Conservation (phyloP, 768 basidiomycete species). For the Rhizopogon vesiculosus region DNA sequence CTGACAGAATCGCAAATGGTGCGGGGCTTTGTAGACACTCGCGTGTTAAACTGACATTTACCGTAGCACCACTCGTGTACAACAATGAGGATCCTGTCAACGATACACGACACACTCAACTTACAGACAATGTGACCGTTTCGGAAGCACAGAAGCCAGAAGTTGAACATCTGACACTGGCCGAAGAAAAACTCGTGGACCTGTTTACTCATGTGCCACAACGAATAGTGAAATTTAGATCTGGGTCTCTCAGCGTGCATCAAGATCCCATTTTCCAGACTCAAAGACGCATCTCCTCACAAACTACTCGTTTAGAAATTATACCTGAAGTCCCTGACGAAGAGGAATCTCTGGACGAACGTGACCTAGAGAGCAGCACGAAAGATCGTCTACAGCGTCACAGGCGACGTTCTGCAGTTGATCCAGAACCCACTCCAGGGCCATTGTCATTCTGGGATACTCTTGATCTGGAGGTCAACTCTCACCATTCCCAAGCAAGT, state of each 20-base stretch:
- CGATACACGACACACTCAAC: background rate
- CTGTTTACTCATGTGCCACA: constrained; percentile 1
- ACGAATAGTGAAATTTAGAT: constrained; percentile 1
- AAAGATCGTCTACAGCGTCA: background rate
- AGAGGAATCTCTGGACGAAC: constrained; percentile 9
- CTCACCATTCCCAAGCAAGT: background rate
- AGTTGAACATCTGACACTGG: background rate
- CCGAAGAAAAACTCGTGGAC: background rate
- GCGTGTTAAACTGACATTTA: background rate
- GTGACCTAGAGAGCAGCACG: background rate
- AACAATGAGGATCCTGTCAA: constrained; percentile 7
- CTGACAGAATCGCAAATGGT: background rate
- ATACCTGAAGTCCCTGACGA: constrained; percentile 14
- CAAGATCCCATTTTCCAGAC: background rate
- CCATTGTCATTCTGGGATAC: constrained; percentile 38
- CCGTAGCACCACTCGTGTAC: background rate
- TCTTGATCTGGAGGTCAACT: constrained; percentile 33
- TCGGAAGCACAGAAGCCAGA: background rate
- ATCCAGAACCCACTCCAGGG: constrained; percentile 19
- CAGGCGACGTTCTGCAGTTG: constrained; percentile 2
- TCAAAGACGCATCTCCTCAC: constrained; percentile 8
- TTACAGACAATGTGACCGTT: background rate
- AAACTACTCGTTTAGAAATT: constrained; percentile 7
- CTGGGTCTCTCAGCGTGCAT: background rate
- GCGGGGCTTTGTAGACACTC: background rate